Percentiles rank a stretch among this genome's conserved stretches.
These are phyloP conservation scores for Xerocomus brunneocitrinus DNA, from an alignment of 768 basidiomycete species.

Conservation along the genomic window DNA sequence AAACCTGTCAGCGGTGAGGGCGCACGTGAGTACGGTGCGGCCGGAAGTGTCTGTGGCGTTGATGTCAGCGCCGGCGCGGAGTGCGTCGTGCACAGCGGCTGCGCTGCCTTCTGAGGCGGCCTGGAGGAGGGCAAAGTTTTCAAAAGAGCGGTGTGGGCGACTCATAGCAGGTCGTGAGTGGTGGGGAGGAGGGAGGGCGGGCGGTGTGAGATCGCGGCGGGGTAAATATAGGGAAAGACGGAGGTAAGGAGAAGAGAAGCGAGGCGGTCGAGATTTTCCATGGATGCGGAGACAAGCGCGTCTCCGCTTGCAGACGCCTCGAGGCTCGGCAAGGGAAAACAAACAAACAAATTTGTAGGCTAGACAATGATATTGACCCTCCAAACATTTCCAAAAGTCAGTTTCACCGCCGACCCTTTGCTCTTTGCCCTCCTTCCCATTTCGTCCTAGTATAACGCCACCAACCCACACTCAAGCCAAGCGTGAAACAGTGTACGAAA, in stretches of 20 bases:
- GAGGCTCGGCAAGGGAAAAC: conserved; percentile 15
- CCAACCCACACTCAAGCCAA: neutral
- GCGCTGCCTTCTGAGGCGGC: conserved; percentile 57
- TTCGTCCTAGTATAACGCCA: conserved; percentile 18
- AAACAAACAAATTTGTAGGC: neutral
- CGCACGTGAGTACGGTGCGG: conserved; percentile 61
- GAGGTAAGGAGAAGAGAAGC: neutral
- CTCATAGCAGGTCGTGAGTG: conserved; percentile 32
- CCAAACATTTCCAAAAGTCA: neutral
- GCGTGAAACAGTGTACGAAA: conserved; percentile 10
- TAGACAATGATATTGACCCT: conserved; percentile 10
- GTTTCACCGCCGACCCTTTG: neutral
- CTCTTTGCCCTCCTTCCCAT: conserved; percentile 7
- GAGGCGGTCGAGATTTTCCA: conserved; percentile 17
- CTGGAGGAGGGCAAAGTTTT: conserved; percentile 43
- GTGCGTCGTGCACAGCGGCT: conserved; percentile 46
- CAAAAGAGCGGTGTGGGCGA: conserved; percentile 37
- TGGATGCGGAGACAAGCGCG: conserved; percentile 7
- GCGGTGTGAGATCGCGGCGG: neutral
- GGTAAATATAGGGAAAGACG: neutral
- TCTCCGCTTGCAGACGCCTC: conserved; percentile 20
- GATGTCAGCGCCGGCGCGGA: conserved; percentile 61
- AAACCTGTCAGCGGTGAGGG: conserved; percentile 69
- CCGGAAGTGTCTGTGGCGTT: conserved; percentile 60
- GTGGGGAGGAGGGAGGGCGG: conserved; percentile 5